Evolutionary conservation across 305 asterid genomes (phyloP).

Genomic region (Ilex paraguariensis): DNA sequence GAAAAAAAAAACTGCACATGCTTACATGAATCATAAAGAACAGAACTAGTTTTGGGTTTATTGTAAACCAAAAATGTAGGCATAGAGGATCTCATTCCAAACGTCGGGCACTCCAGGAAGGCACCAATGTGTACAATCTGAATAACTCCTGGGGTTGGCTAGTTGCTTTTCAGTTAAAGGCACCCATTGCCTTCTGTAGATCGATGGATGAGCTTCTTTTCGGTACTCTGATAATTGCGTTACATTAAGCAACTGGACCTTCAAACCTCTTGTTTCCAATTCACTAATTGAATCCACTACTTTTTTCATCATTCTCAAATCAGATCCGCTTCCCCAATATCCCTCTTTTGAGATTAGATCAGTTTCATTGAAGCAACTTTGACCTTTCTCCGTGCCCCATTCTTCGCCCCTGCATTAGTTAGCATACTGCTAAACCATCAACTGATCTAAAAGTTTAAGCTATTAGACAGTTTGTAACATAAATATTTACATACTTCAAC

Average conservation of each 20-base stretch:
- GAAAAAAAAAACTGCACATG: too few relatives aligned
- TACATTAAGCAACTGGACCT: background rate
- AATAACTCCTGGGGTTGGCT: slow-evolving; percentile 1
- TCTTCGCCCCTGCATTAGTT: background rate
- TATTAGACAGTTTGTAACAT: too few relatives aligned
- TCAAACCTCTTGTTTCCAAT: slow-evolving; percentile 6
- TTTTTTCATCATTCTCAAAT: background rate
- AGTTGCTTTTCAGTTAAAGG: background rate
- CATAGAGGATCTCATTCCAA: slow-evolving; percentile 40
- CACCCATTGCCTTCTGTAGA: background rate
- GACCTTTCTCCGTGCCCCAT: background rate
- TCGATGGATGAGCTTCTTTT: slow-evolving; percentile 2
- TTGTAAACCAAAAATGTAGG: background rate
- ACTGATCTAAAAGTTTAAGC: too few relatives aligned
- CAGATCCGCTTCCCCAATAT: background rate
- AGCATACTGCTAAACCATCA: too few relatives aligned
- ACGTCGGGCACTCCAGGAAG: slow-evolving; percentile 45
- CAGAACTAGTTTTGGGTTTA: too few relatives aligned
- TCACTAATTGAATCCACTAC: background rate
- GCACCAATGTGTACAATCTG: slow-evolving; percentile 51
- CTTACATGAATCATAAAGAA: too few relatives aligned
- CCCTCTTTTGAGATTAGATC: background rate
- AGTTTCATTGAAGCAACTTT: slow-evolving; percentile 1
- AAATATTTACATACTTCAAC: too few relatives aligned
- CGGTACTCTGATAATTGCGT: slow-evolving; percentile 1